These are phyloP conservation scores for Saturnispora besseyi DNA, from an alignment of 805 yeast genomes.

Conservation along the genomic window DNA sequence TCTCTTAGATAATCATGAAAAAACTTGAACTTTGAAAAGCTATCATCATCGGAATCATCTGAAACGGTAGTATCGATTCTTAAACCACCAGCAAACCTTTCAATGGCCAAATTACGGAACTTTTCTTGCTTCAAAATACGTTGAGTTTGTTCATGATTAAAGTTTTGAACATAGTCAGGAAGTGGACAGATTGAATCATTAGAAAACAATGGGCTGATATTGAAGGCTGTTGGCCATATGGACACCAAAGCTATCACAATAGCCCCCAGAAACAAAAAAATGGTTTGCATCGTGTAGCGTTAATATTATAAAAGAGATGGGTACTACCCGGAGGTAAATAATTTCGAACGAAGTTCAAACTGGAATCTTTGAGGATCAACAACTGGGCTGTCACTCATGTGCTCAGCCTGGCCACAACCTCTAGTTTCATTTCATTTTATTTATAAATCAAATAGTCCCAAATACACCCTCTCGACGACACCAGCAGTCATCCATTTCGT, in stretches of 20 bases:
- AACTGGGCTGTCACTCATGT: not conserved
- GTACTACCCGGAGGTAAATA: not conserved
- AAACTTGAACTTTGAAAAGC: slow-evolving; percentile 17
- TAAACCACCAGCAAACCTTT: slow-evolving; percentile 39
- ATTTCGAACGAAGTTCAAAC: not conserved
- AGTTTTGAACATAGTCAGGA: slow-evolving; percentile 24
- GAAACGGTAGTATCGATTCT: slow-evolving; percentile 42
- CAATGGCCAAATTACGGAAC: slow-evolving; percentile 30
- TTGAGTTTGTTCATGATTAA: slow-evolving; percentile 12
- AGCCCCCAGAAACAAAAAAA: not conserved
- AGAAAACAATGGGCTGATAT: slow-evolving; percentile 4
- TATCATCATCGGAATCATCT: slow-evolving; percentile 13
- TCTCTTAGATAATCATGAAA: slow-evolving; percentile 15
- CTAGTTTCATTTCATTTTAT: not conserved
- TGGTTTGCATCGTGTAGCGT: not conserved
- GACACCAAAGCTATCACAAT: not conserved
- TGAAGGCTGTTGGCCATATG: slow-evolving; percentile 5
- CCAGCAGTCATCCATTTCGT: slow-evolving; percentile 34
- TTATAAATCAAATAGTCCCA: slow-evolving; percentile 14
- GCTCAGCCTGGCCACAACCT: not conserved
- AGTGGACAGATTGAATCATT: slow-evolving; percentile 35
- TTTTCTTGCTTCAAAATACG: slow-evolving; percentile 28
- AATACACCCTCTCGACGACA: slow-evolving; percentile 27
- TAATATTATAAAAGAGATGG: not conserved
- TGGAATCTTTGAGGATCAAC: not conserved